phyloP scores from a whole-genome alignment of 148 eudicot species.

The Arctostaphylos glauca region DNA sequence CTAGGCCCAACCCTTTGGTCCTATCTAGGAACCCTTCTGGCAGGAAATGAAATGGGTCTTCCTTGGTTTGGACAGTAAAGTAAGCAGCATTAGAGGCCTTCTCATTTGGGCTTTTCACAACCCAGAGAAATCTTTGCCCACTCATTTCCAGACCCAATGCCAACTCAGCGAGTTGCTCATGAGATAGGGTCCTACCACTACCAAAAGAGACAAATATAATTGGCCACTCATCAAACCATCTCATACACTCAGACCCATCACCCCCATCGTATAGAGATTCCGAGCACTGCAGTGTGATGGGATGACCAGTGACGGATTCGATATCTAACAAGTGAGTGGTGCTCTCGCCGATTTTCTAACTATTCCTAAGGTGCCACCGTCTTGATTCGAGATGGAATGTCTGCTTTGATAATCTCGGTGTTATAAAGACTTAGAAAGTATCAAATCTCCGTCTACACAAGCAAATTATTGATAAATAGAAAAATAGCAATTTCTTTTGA shows the following conservation, averaged over 20 bases:
- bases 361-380: no score
- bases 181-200: constrained; percentile 41
- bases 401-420: no score
- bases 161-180: constrained; percentile 32
- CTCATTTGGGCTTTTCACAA: constrained; percentile 34
- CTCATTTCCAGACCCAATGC: constrained; percentile 43
- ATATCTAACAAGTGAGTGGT: no score
- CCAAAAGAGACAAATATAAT: constrained; percentile 45
- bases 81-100: constrained; percentile 20
- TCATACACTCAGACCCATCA: constrained; percentile 18
- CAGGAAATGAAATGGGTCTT: constrained; percentile 29
- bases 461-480: no score
- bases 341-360: no score
- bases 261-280: neutral
- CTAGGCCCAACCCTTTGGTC: constrained; percentile 32
- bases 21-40: constrained; percentile 36
- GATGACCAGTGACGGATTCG: no score
- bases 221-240: constrained; percentile 39
- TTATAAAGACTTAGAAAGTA: no score
- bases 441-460: no score
- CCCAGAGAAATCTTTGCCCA: constrained; percentile 43
- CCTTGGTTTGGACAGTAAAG: constrained; percentile 13
- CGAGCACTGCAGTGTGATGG: no score
- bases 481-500: no score
- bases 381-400: no score